Evolutionary conservation across 371 early-diverging fungal genomes (phyloP).

Genomic region (Mucor plumbeus): DNA sequence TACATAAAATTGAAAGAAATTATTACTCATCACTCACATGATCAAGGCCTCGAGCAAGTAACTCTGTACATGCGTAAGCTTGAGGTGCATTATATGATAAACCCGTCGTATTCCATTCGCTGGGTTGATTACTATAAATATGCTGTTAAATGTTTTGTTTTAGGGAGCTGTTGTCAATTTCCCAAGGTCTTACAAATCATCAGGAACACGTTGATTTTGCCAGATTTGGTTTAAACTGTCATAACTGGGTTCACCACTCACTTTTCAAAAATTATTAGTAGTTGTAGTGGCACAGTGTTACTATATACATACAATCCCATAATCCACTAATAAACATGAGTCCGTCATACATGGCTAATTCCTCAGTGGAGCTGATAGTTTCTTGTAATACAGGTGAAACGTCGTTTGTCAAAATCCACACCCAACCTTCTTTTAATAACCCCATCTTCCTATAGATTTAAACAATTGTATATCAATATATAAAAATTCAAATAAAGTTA

Average conservation of each 20-base stretch:
- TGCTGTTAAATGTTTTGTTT: background rate
- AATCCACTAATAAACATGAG: slow-evolving; percentile 54
- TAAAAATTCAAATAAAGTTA: background rate
- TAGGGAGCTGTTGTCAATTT: background rate
- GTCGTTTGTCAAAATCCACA: slow-evolving; percentile 49
- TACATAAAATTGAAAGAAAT: too few relatives aligned
- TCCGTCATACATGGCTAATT: slow-evolving; percentile 39
- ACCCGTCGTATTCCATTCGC: slow-evolving; percentile 35
- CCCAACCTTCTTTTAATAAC: slow-evolving; percentile 44
- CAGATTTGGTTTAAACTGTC: slow-evolving; percentile 35
- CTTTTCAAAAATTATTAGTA: slow-evolving; percentile 16
- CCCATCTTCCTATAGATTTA: slow-evolving; percentile 35
- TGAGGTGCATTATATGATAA: slow-evolving; percentile 46
- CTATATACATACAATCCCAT: slow-evolving; percentile 44
- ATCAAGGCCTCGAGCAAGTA: slow-evolving; percentile 44
- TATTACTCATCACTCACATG: slow-evolving; percentile 24
- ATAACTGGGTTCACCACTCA: slow-evolving; percentile 42
- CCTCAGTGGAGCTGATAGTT: slow-evolving; percentile 19
- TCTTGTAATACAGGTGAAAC: slow-evolving; percentile 35
- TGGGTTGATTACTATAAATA: slow-evolving; percentile 23
- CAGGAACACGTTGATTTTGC: slow-evolving; percentile 34
- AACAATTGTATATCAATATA: background rate
- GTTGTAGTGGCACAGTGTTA: slow-evolving; percentile 9
- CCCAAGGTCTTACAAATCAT: slow-evolving; percentile 20
- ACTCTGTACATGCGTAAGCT: slow-evolving; percentile 45